phyloP scores from a whole-genome alignment of 164 flowering plant species.

The Santalum album region DNA sequence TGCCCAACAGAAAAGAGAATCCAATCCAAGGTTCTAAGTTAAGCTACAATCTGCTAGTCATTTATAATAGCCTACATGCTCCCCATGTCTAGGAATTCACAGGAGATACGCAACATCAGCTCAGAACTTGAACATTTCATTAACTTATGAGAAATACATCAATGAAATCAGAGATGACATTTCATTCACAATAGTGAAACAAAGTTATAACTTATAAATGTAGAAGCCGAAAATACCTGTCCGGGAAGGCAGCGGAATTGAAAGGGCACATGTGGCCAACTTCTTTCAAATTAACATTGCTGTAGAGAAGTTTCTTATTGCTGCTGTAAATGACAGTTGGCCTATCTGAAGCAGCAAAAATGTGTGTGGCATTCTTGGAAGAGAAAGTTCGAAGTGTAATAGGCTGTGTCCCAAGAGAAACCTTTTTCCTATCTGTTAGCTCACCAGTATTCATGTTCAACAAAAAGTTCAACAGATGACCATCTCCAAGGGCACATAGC shows the following conservation, averaged over 20 bases:
- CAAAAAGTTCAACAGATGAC: constrained; percentile 77
- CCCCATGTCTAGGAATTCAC: too few species aligned
- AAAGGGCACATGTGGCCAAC: constrained; percentile 99
- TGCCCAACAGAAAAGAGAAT: too few species aligned
- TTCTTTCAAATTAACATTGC: constrained; percentile 96
- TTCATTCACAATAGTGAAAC: not conserved
- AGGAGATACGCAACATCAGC: too few species aligned
- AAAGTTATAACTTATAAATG: not conserved
- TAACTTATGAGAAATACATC: too few species aligned
- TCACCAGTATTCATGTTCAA: constrained; percentile 66
- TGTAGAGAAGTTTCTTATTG: constrained; percentile 89
- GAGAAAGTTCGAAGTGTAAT: constrained; percentile 90
- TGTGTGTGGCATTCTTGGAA: constrained; percentile 86
- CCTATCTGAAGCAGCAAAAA: constrained; percentile 97
- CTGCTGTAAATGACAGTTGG: constrained; percentile 98
- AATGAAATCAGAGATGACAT: too few species aligned
- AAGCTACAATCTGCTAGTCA: too few species aligned
- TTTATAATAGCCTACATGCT: too few species aligned
- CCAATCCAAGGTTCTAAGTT: too few species aligned
- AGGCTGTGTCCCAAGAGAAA: constrained; percentile 95
- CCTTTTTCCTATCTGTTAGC: constrained; percentile 78
- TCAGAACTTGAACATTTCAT: too few species aligned
- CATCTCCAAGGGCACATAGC: constrained; percentile 98
- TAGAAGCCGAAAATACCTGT: constrained; percentile 47
- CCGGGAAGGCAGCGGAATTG: constrained; percentile 96